Evolutionary conservation across 2,329 filamentous ascomycete genomes (phyloP).

Genomic region (Rasamsonia emersonii): DNA sequence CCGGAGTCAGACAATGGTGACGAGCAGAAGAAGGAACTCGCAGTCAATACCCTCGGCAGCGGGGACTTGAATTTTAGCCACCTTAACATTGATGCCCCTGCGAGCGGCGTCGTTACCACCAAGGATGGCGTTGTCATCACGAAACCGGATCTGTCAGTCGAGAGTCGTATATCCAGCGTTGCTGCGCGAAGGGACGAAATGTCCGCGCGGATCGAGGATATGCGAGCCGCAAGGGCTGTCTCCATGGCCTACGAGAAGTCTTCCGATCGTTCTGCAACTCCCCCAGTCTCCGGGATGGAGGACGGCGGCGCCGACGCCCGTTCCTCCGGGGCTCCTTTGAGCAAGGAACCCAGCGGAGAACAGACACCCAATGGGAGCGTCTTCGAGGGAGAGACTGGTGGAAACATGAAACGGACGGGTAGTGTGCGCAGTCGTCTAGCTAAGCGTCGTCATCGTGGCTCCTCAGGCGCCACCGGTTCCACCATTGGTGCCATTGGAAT

Average conservation of each 20-base stretch:
- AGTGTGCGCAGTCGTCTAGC: constrained; percentile 60
- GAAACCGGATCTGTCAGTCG: constrained; percentile 21
- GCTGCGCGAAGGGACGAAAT: constrained; percentile 40
- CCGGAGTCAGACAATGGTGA: constrained; percentile 31
- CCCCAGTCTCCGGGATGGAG: constrained; percentile 27
- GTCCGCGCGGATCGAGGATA: constrained; percentile 50
- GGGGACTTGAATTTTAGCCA: constrained; percentile 86
- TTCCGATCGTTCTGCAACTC: constrained; percentile 32
- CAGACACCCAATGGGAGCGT: constrained; percentile 57
- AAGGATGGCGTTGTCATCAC: constrained; percentile 30
- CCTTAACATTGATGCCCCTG: constrained; percentile 56
- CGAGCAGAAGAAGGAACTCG: constrained; percentile 57
- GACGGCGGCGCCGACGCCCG: constrained; percentile 21
- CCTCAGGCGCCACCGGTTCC: constrained; percentile 62
- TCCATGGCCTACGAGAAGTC: constrained; percentile 49
- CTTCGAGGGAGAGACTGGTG: constrained; percentile 51
- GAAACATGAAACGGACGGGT: constrained; percentile 48
- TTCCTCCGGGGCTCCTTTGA: constrained; percentile 13
- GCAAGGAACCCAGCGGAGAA: constrained; percentile 41
- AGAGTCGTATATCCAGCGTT: constrained; percentile 29
- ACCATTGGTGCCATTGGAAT: constrained; percentile 65
- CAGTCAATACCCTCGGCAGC: constrained; percentile 79
- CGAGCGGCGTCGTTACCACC: constrained; percentile 27
- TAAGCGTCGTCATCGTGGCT: constrained; percentile 67
- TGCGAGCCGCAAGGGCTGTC: constrained; percentile 51